phyloP scores from a whole-genome alignment of 306 rosid species.

The Quercus glauca region DNA sequence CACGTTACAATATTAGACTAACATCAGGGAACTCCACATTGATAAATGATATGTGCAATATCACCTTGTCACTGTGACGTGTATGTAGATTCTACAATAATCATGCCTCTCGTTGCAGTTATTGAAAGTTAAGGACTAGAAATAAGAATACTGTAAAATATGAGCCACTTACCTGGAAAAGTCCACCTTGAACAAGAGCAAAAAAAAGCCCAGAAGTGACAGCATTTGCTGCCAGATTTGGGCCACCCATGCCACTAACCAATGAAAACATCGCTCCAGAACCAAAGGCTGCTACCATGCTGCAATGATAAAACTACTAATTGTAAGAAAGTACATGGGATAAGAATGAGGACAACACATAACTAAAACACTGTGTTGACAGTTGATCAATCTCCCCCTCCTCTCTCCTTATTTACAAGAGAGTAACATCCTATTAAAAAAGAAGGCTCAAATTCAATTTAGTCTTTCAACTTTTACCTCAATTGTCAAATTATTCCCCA shows the following conservation, averaged over 20 bases:
- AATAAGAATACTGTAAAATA: not conserved
- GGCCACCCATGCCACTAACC: constrained; percentile 95
- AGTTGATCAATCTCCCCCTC: not conserved
- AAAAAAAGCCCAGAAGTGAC: constrained; percentile 90
- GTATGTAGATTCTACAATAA: not conserved
- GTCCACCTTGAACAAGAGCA: constrained; percentile 94
- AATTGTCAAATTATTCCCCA: too few relatives aligned
- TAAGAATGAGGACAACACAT: constrained; percentile 1
- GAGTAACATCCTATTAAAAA: not conserved
- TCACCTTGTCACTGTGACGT: not conserved
- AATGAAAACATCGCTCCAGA: constrained; percentile 88
- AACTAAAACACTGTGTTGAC: not conserved
- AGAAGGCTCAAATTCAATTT: too few relatives aligned
- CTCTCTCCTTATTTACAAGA: not conserved
- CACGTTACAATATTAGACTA: not conserved
- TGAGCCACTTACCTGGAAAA: constrained; percentile 63
- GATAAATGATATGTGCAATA: not conserved
- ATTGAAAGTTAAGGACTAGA: constrained; percentile 3
- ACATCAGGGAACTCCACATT: not conserved
- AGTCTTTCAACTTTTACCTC: too few relatives aligned
- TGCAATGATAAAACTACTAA: constrained; percentile 30
- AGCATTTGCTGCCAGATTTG: constrained; percentile 76
- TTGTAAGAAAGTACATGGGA: constrained; percentile 16
- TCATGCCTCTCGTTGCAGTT: not conserved
- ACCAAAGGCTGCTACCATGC: constrained; percentile 98